Evolutionary conservation across 2,329 filamentous ascomycete species (phyloP).

Genomic region (Samsoniella hepiali): DNA sequence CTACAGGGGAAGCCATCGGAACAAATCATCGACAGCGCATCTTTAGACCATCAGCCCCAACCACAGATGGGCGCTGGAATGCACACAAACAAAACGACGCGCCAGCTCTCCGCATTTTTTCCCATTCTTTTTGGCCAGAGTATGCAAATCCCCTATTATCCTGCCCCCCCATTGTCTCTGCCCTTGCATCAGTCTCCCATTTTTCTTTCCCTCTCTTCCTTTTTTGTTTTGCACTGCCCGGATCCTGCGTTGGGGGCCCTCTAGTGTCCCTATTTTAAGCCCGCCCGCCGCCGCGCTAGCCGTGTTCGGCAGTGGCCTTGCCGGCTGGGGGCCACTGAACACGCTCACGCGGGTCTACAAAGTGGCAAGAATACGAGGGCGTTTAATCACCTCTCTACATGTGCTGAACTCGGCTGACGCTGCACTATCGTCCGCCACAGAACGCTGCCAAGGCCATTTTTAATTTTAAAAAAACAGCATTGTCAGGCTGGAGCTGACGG

Average conservation of each 20-base stretch:
- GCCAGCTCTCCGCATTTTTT: conserved; percentile 8
- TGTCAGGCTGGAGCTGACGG: not conserved
- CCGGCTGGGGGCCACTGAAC: no score
- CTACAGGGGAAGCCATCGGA: not conserved
- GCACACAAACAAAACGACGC: not conserved
- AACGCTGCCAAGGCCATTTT: not conserved
- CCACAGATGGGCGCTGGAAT: not conserved
- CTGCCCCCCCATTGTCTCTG: not conserved
- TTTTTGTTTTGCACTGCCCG: not conserved
- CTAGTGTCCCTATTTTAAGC: conserved; percentile 3
- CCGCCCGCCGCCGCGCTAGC: not conserved
- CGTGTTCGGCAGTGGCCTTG: not conserved
- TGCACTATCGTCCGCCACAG: not conserved
- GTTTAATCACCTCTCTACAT: not conserved
- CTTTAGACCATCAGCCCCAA: not conserved
- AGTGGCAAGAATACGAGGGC: not conserved
- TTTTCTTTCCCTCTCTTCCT: not conserved
- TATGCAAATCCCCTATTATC: conserved; percentile 1
- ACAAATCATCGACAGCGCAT: not conserved
- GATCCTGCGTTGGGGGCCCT: not conserved
- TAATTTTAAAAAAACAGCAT: not conserved
- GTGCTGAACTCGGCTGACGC: not conserved
- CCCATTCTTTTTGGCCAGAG: not conserved
- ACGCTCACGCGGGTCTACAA: not conserved
- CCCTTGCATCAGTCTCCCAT: not conserved